phyloP scores from a whole-genome alignment of 179 eudicot species.

The Silene noctiflora region DNA sequence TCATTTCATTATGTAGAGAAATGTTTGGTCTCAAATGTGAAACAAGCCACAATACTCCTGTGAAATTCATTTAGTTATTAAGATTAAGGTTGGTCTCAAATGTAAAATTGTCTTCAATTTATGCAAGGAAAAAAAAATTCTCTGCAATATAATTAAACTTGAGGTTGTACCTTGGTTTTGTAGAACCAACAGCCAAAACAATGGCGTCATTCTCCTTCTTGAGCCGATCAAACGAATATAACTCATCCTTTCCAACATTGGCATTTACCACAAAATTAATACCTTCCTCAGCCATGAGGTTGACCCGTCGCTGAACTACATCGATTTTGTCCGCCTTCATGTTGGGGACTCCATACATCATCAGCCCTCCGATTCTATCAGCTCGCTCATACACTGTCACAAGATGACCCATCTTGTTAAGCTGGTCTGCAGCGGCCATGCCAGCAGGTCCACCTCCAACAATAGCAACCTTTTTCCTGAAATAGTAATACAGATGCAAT shows the following conservation, averaged over 20 bases:
- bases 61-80: not conserved
- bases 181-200: conserved; percentile 86
- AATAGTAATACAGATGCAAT: conserved; percentile 12
- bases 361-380: conserved; percentile 93
- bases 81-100: not conserved
- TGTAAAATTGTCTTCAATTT: not conserved
- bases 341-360: conserved; percentile 99
- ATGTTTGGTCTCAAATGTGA: not conserved
- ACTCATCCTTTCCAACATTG: conserved; percentile 75
- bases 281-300: conserved; percentile 88
- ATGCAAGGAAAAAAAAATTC: not conserved
- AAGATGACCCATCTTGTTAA: conserved; percentile 81
- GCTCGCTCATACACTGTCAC: conserved; percentile 96
- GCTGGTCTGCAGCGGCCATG: conserved; percentile 97
- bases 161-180: conserved; percentile 72
- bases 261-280: conserved; percentile 81
- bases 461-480: conserved; percentile 78
- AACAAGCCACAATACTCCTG: not conserved
- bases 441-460: conserved; percentile 99
- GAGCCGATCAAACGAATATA: conserved; percentile 58
- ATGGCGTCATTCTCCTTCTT: conserved; percentile 76
- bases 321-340: conserved; percentile 94
- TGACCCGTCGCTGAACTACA: conserved; percentile 82
- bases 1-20: not conserved
- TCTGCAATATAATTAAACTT: not conserved